Evolutionary conservation across 192 early-diverging fungal genomes (phyloP), one percentile per base, ranked within the genome.

Genomic region (Allomyces macrogynus): DNA sequence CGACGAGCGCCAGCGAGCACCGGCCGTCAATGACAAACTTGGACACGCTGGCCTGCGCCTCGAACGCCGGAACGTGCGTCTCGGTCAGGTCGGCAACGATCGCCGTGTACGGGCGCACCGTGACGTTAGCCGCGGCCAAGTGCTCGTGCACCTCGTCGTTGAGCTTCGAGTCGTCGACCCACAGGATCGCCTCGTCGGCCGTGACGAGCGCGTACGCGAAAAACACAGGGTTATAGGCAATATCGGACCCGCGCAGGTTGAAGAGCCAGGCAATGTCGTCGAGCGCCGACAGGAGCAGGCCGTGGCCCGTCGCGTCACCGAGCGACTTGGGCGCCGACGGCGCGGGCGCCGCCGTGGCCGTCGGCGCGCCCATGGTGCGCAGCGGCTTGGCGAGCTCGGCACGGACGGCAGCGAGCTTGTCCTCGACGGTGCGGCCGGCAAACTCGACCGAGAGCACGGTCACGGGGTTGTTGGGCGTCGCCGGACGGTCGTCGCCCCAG

Each of bases 201-300:
- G 92, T 93, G 61, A 98, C 75, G 10, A 95, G 69, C 4, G 90
- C 86, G 70, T 94, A 98, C 1, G 92, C 78, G 72, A 91, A 90
- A 75, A 98, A 96, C 18, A 98, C 93, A 0, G 95, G 95, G 69
- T 98, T 98, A 80, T 85, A 98, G 63, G 80, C 76, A 69, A 98
- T 89, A 69, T 98, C 95, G 27, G 85, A 84, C n/a, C 95, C 95
- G 66, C 95, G 87, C 63, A 98, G 75, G 71, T 98, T 98, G 74
- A 92, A 91, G 40, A 98, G 78, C 95, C 95, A 98, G 11, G 90
- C 90, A 67, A 98, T 82, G 76, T 98, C 95, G 72, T 96, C 95
- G 64, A 99, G 77, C 10, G 86, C 91, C 9, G 92, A 84, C 7
- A 94, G 82, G 3, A 92, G 82, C 61, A 90, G 79, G 25, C 89